Evolutionary conservation across 164 flowering plant species (phyloP), one percentile per base, ranked within the genome.

Genomic region (Piper longum): DNA sequence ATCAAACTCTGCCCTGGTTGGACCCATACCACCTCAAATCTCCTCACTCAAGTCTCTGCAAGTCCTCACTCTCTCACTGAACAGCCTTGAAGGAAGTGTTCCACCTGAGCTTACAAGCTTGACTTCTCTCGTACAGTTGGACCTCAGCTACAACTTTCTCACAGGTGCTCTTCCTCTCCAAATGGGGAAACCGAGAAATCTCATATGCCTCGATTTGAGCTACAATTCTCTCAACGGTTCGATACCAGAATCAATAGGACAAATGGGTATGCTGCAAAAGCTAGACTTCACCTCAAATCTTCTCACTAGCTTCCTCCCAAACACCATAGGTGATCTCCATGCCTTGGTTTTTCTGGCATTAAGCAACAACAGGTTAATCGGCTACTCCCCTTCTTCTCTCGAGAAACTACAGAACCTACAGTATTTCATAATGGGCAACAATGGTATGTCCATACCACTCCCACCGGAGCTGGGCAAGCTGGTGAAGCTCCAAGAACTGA

Each of bases 61-160:
- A 57, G 74, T 85, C 66, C 93, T 91, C 74, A 91, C 92, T 52
- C 74, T 91, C 72, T 88, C 97, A 2, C 92, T 85, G 51, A 91
- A 88, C 73, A 64, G 72, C 61, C 80, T 86, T 11, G 36, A 73
- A 17, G 89, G 88, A 3, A 43, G 6, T 54, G 79, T 91, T 56
- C 93, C 96, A 11, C 62, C 41, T 1, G 73, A 74, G 66, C 57
- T 91, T 55, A 80, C 78, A 57, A 44, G 64, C 26, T 65, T 86
- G 57, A 64, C 39, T 36, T 77, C 85, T 48, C 67, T 91, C 4
- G 64, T 83, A 5, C 91, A 86, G 65, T 85, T 91, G 72, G 97
- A 91, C 63, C 68, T 91, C 73, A 86, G 93, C 85, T 91, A 86
- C 64, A 91, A 91, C 56, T 58, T 66, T 59, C 81, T 91, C 62